Evolutionary conservation across 2,329 filamentous ascomycete genomes (phyloP), one percentile per base, ranked within the genome.

Genomic region (Whalleya microplaca): DNA sequence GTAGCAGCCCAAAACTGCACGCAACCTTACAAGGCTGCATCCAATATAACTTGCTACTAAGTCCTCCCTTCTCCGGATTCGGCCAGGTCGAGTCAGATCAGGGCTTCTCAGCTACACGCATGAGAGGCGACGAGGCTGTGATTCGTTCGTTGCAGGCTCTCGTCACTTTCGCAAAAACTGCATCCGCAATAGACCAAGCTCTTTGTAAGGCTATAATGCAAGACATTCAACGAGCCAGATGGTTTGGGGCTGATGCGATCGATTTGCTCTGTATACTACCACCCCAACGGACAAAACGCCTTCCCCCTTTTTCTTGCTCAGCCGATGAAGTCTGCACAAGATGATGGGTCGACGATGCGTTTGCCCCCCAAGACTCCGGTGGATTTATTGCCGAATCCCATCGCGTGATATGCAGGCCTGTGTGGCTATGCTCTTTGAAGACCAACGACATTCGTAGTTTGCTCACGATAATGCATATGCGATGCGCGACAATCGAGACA

Each of bases 1-100:
- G 55, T 56, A 61, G 60, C 58, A 61, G 58, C 60, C 21, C 55
- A 45, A 41, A 47, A 41, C 49, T 63, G 58, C 60, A 63, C 58
- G 55, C 53, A 63, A 63, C 60, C 60, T 61, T 61, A 61, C 60
- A 63, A 63, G 60, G 60, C 60, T 63, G 60, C 58, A 63, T 63
- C 60, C 55, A 37, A 55, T 51, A 55, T 56, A 41, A 51, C 32
- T 51, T 52, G 10, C 32, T 55, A 20, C 44, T 47, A 58, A 48
- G 42, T 53, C 53, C 51, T 61, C 53, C 53, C 55, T 55, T 48
- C 59, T 63, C 58, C 60, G 57, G 55, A 55, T 55, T 61, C 60
- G 55, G 56, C 42, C 58, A 43, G 29, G 14, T 47, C 41, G 21
- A 50, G 19, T 45, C 41, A 45, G 21, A 27, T 58, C 58, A 57